phyloP scores from a whole-genome alignment of 495 filamentous ascomycete species.

The Neurospora sp. region DNA sequence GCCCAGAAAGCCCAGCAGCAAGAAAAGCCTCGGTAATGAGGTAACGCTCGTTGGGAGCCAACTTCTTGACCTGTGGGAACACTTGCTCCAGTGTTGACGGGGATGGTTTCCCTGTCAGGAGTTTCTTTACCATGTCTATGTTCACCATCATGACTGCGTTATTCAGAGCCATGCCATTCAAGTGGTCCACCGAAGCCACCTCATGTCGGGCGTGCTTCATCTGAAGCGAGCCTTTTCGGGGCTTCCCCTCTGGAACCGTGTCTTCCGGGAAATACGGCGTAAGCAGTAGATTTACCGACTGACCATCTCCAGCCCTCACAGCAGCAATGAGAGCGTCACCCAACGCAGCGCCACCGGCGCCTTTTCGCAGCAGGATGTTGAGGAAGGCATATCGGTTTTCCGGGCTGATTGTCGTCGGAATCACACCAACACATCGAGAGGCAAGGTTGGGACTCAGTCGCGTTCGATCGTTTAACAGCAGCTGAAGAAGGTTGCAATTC shows the following conservation, averaged over 20 bases:
- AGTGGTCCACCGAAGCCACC: constrained; percentile 35
- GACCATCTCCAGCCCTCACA: constrained; percentile 26
- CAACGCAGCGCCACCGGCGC: constrained; percentile 27
- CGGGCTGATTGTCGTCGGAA: constrained; percentile 31
- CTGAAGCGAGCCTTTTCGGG: constrained; percentile 15
- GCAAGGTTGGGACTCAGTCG: constrained; percentile 28
- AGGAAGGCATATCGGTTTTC: constrained; percentile 33
- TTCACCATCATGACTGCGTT: constrained; percentile 29
- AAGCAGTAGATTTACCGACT: constrained; percentile 31
- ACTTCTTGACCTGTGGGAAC: constrained; percentile 25
- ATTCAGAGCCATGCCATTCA: constrained; percentile 30
- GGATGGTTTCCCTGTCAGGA: constrained; percentile 30
- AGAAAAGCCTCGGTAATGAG: constrained; percentile 32
- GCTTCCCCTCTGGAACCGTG: constrained; percentile 5
- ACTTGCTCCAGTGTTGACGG: constrained; percentile 27
- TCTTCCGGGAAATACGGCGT: constrained; percentile 27
- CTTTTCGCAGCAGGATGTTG: constrained; percentile 29
- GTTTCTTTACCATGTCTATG: constrained; percentile 26
- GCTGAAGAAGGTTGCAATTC: constrained; percentile 27
- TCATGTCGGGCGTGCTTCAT: constrained; percentile 29
- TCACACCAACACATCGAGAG: constrained; percentile 30
- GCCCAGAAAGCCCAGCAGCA: constrained; percentile 25
- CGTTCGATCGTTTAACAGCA: constrained; percentile 27
- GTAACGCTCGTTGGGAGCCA: constrained; percentile 26
- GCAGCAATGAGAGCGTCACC: constrained; percentile 33